Evolutionary conservation across 2,329 filamentous ascomycete species (phyloP), one percentile per base, ranked within the genome.

Genomic region (Blastomyces emzantsi): DNA sequence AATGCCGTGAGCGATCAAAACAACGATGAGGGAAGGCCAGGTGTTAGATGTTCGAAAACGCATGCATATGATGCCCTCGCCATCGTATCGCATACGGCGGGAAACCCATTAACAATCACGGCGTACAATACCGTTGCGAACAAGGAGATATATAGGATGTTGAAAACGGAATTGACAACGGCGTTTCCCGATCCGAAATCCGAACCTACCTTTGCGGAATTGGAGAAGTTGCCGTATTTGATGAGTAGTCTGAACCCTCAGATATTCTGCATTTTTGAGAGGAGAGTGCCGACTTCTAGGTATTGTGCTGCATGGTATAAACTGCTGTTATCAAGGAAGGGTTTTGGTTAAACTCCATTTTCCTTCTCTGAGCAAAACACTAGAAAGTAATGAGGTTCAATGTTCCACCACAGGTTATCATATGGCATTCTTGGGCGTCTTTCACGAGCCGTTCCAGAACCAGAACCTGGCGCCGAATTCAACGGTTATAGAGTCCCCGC

Each of bases 271-370:
- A 39, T 13, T 39, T 39, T 39, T 13, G 36, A 39, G 36, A 39
- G 36, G 36, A 36, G 33, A 39, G 2, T 13, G 36, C 36, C 13
- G 9, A 39, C 36, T 39, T 39, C 9, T 39, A 39, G 36, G 36
- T 11, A 39, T 39, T 39, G 36, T 39, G 36, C 36, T 11, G 9
- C 9, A 39, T 9, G 25, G 19, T 60, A 33, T 60, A 73, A 70
- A 74, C 70, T 54, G 73, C 62, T 15, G 70, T 76, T 5, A 70
- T 76, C 56, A 76, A 76, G 62, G 74, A 77, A 66, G 73, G 66
- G 15, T 66, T 77, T 13, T 69, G 77, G 69, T 72, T 65, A 61
- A 65, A 64, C 22, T 47, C 13, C 54, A n/a, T 41, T 25, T 59
- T 45, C 0, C 3, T 56, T 56, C 25, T 9, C 6, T 0, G 7